A percentile compares a stretch with the other conserved stretches of the same genome.
phyloP scores from a whole-genome alignment of 352 stramenopile species.

The Phytophthora citrophthora region DNA sequence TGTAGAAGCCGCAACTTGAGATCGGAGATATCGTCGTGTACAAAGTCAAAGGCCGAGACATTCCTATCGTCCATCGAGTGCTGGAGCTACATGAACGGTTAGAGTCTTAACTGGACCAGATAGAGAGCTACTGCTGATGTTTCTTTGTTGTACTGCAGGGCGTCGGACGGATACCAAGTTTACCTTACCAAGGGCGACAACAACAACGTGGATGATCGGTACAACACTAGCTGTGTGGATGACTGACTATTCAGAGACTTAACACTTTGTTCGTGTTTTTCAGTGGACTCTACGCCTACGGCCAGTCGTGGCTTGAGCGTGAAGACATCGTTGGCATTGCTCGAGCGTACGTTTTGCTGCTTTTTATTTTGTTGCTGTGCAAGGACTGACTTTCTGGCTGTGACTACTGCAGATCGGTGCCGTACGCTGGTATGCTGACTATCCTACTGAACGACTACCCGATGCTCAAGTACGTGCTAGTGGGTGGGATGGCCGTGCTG shows the following conservation, averaged over 20 bases:
- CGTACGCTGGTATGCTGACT: conserved; percentile 99
- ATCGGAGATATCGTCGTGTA: conserved; percentile 95
- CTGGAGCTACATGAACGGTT: conserved; percentile 96
- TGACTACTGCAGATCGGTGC: conserved; percentile 78
- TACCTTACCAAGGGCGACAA: conserved; percentile 99
- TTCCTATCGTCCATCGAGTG: conserved; percentile 99
- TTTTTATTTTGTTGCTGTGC: conserved; percentile 2
- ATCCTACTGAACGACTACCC: conserved; percentile 99
- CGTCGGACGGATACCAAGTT: conserved; percentile 90
- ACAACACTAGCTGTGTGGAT: not conserved
- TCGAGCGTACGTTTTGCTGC: conserved; percentile 69
- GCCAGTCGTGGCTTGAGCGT: conserved; percentile 98
- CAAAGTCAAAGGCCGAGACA: conserved; percentile 98
- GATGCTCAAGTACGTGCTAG: conserved; percentile 92
- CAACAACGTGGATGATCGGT: conserved; percentile 98
- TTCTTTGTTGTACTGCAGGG: conserved; percentile 32
- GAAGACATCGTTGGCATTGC: conserved; percentile 98
- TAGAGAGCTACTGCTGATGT: too few relatives aligned
- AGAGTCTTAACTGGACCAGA: conserved; percentile 3
- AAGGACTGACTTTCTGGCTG: conserved; percentile 14
- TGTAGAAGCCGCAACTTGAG: conserved; percentile 74
- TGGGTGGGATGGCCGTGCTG: conserved; percentile 80
- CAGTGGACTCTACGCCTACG: conserved; percentile 96
- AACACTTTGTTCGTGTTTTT: conserved; percentile 11
- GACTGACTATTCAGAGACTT: not conserved